Conservation (phyloP, 495 filamentous ascomycete genomes). For the Neurospora hispaniola region DNA sequence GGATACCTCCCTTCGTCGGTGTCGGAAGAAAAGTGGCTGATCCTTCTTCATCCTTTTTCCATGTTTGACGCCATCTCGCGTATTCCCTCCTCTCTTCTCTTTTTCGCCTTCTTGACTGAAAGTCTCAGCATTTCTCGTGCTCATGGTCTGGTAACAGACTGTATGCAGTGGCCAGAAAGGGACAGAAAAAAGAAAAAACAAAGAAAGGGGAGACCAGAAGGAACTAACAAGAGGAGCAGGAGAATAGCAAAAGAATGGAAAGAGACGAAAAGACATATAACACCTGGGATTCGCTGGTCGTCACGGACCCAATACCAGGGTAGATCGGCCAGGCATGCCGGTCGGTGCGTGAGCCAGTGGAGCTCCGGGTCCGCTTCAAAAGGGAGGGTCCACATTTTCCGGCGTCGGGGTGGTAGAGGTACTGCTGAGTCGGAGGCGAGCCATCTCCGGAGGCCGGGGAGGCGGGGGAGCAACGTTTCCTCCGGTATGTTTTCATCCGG, state of each 20-base stretch:
- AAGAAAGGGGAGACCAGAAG: background rate
- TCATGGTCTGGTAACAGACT: background rate
- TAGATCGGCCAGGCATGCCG: no score
- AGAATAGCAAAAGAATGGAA: background rate
- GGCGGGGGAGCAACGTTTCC: no score
- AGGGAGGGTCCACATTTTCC: no score
- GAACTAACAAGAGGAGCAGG: background rate
- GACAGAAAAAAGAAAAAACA: background rate
- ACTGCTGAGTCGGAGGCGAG: no score
- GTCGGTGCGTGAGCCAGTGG: no score
- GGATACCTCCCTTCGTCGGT: background rate
- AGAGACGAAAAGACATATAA: slow-evolving; percentile 12
- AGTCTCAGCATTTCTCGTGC: background rate
- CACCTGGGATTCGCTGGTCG: slow-evolving; percentile 24
- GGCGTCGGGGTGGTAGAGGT: no score
- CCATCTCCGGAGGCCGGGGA: no score
- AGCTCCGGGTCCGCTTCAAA: no score
- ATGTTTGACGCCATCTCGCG: background rate
- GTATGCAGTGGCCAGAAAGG: background rate
- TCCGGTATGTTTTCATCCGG: no score
- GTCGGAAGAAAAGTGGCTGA: background rate
- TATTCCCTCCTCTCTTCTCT: background rate
- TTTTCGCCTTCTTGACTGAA: background rate
- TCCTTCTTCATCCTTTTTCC: background rate
- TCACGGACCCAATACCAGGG: slow-evolving; percentile 40